Evolutionary conservation across 768 basidiomycete species (phyloP).

Genomic region (Lyophyllum semitale): DNA sequence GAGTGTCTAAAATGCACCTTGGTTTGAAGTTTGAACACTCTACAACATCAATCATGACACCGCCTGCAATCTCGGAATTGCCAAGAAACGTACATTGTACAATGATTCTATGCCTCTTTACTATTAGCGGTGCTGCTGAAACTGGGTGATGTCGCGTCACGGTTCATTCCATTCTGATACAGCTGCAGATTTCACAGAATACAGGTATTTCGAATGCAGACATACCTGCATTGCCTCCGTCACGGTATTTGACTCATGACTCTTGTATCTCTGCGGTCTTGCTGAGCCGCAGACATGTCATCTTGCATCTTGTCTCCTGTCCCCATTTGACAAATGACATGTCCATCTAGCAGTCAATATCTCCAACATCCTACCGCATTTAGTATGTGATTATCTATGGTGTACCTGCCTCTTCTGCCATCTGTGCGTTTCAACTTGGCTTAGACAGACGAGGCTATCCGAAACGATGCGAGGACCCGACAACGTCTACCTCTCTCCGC

Average conservation of each 20-base stretch:
- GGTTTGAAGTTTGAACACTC: no score
- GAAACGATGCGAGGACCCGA: slow-evolving; percentile 27
- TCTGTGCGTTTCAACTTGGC: slow-evolving; percentile 26
- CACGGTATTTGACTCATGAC: slow-evolving; percentile 13
- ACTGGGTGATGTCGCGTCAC: background rate
- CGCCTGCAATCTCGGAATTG: background rate
- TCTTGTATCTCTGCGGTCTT: background rate
- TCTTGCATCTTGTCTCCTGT: slow-evolving; percentile 8
- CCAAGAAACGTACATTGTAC: background rate
- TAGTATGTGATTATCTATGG: slow-evolving; percentile 6
- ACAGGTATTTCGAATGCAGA: background rate
- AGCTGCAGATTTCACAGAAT: background rate
- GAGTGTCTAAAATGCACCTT: no score
- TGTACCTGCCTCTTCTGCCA: slow-evolving; percentile 19
- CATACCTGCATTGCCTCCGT: slow-evolving; percentile 9
- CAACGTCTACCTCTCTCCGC: slow-evolving; percentile 18
- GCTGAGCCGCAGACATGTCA: slow-evolving; percentile 3
- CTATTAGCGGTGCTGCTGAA: background rate
- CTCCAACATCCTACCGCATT: slow-evolving; percentile 12
- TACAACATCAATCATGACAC: background rate
- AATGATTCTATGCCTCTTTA: background rate
- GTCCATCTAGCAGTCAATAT: slow-evolving; percentile 4
- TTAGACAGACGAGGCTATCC: slow-evolving; percentile 36
- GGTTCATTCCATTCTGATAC: slow-evolving; percentile 3
- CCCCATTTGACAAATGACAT: slow-evolving; percentile 15